Evolutionary conservation across 805 yeast species (phyloP).

Genomic region (Starmerella riodocensis): DNA sequence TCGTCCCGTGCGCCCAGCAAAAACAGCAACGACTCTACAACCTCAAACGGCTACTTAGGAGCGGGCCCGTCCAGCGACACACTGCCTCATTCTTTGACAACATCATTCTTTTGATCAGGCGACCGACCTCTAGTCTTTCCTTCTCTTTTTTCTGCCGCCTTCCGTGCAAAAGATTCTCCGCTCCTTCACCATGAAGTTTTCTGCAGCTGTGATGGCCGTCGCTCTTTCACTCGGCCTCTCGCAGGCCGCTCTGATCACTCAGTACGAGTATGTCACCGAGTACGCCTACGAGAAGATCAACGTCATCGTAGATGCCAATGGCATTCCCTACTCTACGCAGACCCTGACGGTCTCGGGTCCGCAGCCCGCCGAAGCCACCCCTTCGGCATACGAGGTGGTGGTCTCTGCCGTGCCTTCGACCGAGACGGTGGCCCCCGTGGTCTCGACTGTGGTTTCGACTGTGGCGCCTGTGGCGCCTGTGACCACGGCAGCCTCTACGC

Average conservation of each 20-base stretch:
- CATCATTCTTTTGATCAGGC: background rate
- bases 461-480: too few relatives aligned
- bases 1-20: too few relatives aligned
- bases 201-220: background rate
- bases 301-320: conserved; percentile 20
- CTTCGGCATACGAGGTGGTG: background rate
- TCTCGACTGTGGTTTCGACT: too few relatives aligned
- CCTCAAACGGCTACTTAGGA: too few relatives aligned
- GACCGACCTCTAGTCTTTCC: background rate
- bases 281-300: conserved; percentile 18
- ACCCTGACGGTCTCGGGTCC: conserved; percentile 1
- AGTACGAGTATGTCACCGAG: conserved; percentile 18
- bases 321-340: conserved; percentile 19
- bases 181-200: background rate
- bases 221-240: background rate
- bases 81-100: too few relatives aligned
- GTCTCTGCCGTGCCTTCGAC: background rate
- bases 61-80: too few relatives aligned
- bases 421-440: too few relatives aligned
- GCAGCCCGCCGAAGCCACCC: background rate
- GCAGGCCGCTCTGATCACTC: conserved; percentile 20
- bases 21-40: too few relatives aligned
- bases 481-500: too few relatives aligned
- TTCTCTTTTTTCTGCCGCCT: conserved; percentile 3
- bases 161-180: background rate